Percentiles rank a stretch among this genome's conserved stretches.
These are phyloP conservation scores for Poa pratensis DNA, from an alignment of 176 grass and related monocot species.

Conservation along the genomic window DNA sequence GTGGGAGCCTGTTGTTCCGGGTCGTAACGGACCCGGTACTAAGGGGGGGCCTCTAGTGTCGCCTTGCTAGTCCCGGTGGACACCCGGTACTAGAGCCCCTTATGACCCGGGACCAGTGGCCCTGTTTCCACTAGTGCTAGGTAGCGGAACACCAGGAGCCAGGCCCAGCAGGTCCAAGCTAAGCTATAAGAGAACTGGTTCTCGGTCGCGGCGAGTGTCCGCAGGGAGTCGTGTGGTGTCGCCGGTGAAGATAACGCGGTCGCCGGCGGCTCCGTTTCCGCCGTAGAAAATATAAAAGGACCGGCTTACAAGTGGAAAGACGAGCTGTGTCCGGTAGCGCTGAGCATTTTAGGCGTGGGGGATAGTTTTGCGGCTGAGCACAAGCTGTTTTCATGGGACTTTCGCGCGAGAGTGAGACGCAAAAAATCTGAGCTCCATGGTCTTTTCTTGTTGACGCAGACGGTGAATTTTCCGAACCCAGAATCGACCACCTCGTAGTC, in stretches of 20 bases:
- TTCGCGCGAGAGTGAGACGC: slow-evolving; percentile 10
- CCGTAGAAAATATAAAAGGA: neutral
- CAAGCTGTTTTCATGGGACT: neutral
- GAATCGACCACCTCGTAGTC: too few relatives aligned
- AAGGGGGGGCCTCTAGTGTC: too few relatives aligned
- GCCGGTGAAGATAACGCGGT: neutral
- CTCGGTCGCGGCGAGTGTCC: slow-evolving; percentile 13
- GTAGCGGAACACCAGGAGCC: neutral
- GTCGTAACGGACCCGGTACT: too few relatives aligned
- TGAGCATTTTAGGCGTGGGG: neutral
- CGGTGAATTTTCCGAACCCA: too few relatives aligned
- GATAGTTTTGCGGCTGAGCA: slow-evolving; percentile 36
- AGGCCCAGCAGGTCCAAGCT: too few relatives aligned
- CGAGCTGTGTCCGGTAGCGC: slow-evolving; percentile 19
- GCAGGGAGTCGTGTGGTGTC: neutral
- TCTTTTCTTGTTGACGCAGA: too few relatives aligned
- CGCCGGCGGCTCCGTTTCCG: neutral
- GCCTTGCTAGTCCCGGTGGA: too few relatives aligned
- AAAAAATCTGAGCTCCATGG: neutral
- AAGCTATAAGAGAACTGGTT: neutral
- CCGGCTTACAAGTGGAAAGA: slow-evolving; percentile 39
- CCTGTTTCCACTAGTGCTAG: too few relatives aligned
- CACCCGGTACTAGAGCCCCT: too few relatives aligned
- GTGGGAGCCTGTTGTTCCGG: too few relatives aligned
- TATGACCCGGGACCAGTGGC: too few relatives aligned